Evolutionary conservation across 352 stramenopile species (phyloP).

Genomic region (Phytophthora pini): DNA sequence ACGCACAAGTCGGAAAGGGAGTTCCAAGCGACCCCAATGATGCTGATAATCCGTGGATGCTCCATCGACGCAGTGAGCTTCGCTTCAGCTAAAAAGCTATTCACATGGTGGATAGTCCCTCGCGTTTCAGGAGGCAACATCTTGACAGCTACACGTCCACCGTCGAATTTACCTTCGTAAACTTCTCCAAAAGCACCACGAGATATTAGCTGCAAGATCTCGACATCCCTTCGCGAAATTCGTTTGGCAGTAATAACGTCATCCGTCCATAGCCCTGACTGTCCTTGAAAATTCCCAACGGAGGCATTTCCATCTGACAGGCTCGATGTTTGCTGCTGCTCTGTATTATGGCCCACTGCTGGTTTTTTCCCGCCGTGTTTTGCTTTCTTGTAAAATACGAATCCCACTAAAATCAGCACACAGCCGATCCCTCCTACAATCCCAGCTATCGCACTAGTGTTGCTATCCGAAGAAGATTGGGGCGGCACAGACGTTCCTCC

Average conservation of each 20-base stretch:
- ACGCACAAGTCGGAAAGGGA: slow-evolving; percentile 43
- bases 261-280: slow-evolving; percentile 32
- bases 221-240: slow-evolving; percentile 37
- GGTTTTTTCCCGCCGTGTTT: not conserved
- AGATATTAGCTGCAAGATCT: slow-evolving; percentile 22
- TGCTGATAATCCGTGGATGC: slow-evolving; percentile 41
- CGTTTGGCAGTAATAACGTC: slow-evolving; percentile 38
- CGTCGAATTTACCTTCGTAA: slow-evolving; percentile 36
- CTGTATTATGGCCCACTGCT: too few species aligned
- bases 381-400: not conserved
- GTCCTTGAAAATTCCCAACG: not conserved
- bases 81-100: slow-evolving; percentile 44
- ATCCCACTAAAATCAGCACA: not conserved
- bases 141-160: slow-evolving; percentile 42
- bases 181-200: slow-evolving; percentile 42
- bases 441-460: not conserved
- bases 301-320: not conserved
- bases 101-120: slow-evolving; percentile 24
- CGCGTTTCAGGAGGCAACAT: slow-evolving; percentile 31
- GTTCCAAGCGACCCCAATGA: slow-evolving; percentile 50
- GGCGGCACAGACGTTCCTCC: not conserved
- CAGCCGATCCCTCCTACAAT: not conserved
- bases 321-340: not conserved
- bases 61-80: slow-evolving; percentile 40
- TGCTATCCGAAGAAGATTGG: too few species aligned